phyloP scores from a whole-genome alignment of 768 basidiomycete genomes.

The Boletus vinaceobasis region DNA sequence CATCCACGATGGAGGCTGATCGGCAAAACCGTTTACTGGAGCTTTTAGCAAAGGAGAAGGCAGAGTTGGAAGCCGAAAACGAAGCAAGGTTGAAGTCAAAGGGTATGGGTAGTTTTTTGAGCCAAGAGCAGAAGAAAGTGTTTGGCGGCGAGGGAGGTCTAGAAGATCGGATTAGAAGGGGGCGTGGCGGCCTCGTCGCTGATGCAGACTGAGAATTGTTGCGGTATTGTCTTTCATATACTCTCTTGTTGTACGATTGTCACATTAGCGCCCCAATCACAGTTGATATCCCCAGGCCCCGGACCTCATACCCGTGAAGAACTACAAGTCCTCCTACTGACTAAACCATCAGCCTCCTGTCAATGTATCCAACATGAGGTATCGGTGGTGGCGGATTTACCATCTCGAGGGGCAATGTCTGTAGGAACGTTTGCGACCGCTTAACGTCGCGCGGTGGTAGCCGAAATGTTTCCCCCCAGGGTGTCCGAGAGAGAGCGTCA shows the following conservation, averaged over 20 bases:
- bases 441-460: background rate
- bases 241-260: constrained; percentile 6
- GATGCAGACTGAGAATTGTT: constrained; percentile 37
- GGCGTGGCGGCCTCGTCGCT: constrained; percentile 66
- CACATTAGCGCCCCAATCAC: background rate
- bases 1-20: constrained; percentile 60
- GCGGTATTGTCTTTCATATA: background rate
- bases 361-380: background rate
- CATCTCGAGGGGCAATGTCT: background rate
- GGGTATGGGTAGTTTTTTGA: constrained; percentile 79
- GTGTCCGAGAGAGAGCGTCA: background rate
- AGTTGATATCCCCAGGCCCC: background rate
- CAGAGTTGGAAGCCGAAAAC: constrained; percentile 71
- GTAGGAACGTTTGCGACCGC: background rate
- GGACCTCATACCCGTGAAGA: background rate
- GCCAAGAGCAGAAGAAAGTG: constrained; percentile 78
- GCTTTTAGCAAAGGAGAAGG: constrained; percentile 73
- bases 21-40: constrained; percentile 69
- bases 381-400: background rate
- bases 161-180: constrained; percentile 74
- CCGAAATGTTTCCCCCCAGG: background rate
- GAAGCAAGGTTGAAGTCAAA: constrained; percentile 63
- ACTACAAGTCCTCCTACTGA: background rate
- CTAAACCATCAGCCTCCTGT: background rate
- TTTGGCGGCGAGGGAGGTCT: constrained; percentile 76